phyloP scores from a whole-genome alignment of 805 yeast species.

The Myxozyma neglecta region DNA sequence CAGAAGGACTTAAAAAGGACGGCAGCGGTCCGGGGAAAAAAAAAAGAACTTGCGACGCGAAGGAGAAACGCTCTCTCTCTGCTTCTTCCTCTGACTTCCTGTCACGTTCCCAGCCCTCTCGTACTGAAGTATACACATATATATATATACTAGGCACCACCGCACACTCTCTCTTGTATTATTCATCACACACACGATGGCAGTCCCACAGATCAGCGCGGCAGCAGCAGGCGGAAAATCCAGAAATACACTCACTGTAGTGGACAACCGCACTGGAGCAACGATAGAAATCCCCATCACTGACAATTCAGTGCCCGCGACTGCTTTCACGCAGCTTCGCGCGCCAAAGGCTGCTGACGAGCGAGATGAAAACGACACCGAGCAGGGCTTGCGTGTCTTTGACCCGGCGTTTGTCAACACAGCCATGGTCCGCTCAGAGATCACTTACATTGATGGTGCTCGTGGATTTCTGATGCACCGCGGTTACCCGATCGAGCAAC shows the following conservation, averaged over 20 bases:
- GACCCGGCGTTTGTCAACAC: constrained; percentile 31
- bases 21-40: no score
- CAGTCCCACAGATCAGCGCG: neutral
- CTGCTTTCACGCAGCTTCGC: constrained; percentile 28
- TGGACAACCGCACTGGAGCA: constrained; percentile 32
- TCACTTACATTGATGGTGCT: constrained; percentile 31
- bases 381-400: constrained; percentile 27
- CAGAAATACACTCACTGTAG: constrained; percentile 24
- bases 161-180: no score
- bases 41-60: no score
- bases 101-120: no score
- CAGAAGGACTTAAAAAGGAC: no score
- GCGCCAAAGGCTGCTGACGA: constrained; percentile 24
- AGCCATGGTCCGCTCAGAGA: constrained; percentile 30
- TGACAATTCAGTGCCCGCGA: constrained; percentile 29
- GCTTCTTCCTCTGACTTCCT: no score
- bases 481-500: constrained; percentile 32
- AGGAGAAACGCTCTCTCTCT: no score
- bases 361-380: constrained; percentile 28
- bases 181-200: no score
- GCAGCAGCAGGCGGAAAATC: neutral
- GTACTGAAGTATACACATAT: no score
- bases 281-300: constrained; percentile 22
- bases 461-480: constrained; percentile 31
- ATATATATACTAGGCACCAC: no score